phyloP scores from a whole-genome alignment of 1,284 basidiomycete species.

The Cyathus pygmaeus region DNA sequence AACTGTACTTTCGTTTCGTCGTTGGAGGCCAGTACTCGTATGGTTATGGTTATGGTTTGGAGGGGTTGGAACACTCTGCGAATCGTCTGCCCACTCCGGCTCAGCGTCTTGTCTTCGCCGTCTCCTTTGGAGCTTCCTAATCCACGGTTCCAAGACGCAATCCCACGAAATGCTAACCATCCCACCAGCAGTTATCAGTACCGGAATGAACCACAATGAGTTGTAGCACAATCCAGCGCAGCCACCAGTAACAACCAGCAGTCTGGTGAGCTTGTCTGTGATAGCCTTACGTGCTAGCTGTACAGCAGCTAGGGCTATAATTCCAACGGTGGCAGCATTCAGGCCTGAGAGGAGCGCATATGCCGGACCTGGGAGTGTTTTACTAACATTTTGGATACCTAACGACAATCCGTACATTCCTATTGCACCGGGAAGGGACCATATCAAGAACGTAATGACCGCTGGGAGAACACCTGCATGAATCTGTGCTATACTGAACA shows the following conservation, averaged over 20 bases:
- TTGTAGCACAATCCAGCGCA: slow-evolving; percentile 63
- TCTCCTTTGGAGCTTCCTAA: slow-evolving; percentile 16
- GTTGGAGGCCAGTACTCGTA: neutral
- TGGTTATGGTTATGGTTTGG: too few species aligned
- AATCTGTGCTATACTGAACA: slow-evolving; percentile 45
- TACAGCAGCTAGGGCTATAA: slow-evolving; percentile 65
- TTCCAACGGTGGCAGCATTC: slow-evolving; percentile 66
- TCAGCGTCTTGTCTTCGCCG: neutral
- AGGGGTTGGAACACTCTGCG: too few species aligned
- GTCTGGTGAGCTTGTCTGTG: slow-evolving; percentile 58
- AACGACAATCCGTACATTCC: slow-evolving; percentile 62
- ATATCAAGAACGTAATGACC: slow-evolving; percentile 40
- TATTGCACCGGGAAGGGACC: slow-evolving; percentile 57
- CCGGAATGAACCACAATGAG: slow-evolving; percentile 54
- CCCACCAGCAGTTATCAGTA: slow-evolving; percentile 47
- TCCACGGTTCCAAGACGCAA: slow-evolving; percentile 19
- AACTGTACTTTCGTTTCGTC: neutral
- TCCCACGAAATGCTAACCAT: slow-evolving; percentile 46
- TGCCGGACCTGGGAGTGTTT: slow-evolving; percentile 57
- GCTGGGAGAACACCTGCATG: slow-evolving; percentile 45
- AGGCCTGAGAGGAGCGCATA: slow-evolving; percentile 65
- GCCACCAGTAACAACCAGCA: slow-evolving; percentile 57
- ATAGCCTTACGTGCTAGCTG: slow-evolving; percentile 59
- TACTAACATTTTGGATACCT: slow-evolving; percentile 57
- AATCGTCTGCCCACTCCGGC: neutral